These are phyloP conservation scores for Nymphaea thermarum DNA, from an alignment of 164 flowering plant species.

Conservation along the genomic window DNA sequence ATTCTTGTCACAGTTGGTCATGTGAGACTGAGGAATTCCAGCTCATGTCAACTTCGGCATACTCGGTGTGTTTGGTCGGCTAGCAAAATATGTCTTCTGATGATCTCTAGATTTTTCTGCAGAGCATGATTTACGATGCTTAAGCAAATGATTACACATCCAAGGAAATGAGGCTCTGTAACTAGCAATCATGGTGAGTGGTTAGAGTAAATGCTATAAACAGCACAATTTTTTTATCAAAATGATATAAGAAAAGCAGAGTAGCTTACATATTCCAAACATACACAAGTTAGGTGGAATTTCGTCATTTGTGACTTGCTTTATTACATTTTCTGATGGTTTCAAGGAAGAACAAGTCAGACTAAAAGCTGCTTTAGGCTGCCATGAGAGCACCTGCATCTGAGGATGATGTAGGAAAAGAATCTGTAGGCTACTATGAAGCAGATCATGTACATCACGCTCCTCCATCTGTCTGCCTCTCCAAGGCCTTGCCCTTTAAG, in stretches of 20 bases:
- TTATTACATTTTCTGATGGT: not conserved
- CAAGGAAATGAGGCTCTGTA: too few species aligned
- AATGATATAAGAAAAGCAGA: not conserved
- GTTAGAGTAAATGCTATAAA: too few species aligned
- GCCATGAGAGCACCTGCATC: conserved; percentile 58
- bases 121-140: too few species aligned
- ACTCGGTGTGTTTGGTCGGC: too few species aligned
- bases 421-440: conserved; percentile 80
- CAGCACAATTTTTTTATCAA: not conserved
- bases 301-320: not conserved
- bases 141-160: too few species aligned
- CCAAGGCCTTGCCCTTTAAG: conserved; percentile 68
- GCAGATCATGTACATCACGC: conserved; percentile 60
- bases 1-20: too few species aligned
- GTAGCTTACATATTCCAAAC: not conserved
- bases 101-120: too few species aligned
- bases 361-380: conserved; percentile 15
- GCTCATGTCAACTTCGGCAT: too few species aligned
- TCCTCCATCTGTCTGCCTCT: conserved; percentile 63
- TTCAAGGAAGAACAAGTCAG: conserved; percentile 5
- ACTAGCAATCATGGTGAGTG: too few species aligned
- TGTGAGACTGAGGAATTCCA: too few species aligned
- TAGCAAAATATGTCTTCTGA: too few species aligned
- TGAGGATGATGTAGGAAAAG: conserved; percentile 71
- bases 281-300: not conserved